phyloP scores from a whole-genome alignment of 305 asterid species.

The Fraxinus xanthoxyloides region DNA sequence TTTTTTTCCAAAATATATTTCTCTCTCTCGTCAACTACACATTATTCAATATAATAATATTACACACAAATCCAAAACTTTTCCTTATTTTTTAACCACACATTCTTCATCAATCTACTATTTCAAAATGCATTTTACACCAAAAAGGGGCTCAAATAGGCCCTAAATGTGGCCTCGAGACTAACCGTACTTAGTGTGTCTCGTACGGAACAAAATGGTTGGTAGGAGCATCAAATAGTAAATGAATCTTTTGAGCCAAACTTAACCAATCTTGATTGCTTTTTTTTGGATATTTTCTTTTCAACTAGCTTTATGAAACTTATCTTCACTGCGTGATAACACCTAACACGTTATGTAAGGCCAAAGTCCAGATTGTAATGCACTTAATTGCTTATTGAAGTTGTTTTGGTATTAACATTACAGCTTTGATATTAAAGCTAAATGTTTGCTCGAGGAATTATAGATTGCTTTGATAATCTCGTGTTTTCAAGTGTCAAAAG shows the following conservation, averaged over 20 bases:
- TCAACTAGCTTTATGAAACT: background rate
- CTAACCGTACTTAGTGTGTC: background rate
- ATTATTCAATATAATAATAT: background rate
- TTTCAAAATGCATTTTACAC: background rate
- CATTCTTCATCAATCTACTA: background rate
- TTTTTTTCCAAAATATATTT: too few relatives aligned
- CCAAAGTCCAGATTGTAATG: background rate
- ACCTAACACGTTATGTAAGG: background rate
- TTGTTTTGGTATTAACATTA: background rate
- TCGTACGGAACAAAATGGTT: background rate
- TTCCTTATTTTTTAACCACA: background rate
- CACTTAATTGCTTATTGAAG: background rate
- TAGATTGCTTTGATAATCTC: background rate
- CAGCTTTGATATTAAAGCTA: background rate
- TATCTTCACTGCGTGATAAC: background rate
- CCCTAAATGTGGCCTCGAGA: background rate
- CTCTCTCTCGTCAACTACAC: background rate
- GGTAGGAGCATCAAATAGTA: background rate
- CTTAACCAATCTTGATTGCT: background rate
- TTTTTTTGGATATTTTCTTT: background rate
- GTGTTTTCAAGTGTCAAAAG: background rate
- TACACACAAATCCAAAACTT: too few relatives aligned
- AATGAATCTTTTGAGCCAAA: background rate
- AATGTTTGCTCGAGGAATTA: background rate
- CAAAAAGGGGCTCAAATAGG: background rate